Conservation (phyloP, 2,329 filamentous ascomycete species). For the Capronia americana region DNA sequence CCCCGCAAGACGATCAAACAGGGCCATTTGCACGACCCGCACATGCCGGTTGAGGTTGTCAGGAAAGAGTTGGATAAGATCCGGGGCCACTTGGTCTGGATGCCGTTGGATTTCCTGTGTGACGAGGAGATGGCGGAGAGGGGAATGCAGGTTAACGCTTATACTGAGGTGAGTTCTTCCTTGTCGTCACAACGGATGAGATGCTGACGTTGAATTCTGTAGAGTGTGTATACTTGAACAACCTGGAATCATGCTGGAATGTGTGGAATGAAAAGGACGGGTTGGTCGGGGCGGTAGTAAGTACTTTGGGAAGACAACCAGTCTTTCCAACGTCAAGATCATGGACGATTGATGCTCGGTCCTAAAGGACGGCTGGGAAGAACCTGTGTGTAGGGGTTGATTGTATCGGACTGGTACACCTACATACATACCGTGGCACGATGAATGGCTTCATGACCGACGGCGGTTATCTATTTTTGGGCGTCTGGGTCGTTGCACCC, state of each 20-base stretch:
- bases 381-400: background rate
- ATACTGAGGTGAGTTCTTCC: conserved; percentile 83
- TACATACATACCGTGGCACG: background rate
- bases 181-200: background rate
- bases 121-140: conserved; percentile 89
- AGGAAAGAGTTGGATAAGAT: conserved; percentile 77
- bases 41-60: conserved; percentile 74
- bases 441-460: background rate
- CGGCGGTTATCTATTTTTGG: background rate
- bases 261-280: background rate
- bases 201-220: conserved; percentile 9
- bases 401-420: background rate
- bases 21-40: conserved; percentile 85
- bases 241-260: background rate
- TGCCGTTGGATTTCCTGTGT: conserved; percentile 86
- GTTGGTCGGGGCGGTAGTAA: background rate
- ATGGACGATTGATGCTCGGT: background rate
- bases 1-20: conserved; percentile 72
- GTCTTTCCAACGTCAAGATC: background rate
- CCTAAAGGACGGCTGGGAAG: background rate
- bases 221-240: conserved; percentile 32
- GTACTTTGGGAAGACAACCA: background rate
- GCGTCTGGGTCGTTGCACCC: background rate
- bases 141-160: conserved; percentile 82
- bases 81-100: conserved; percentile 90